phyloP scores from a whole-genome alignment of 2,329 filamentous ascomycete species.

The Amauroascus verrucosus region DNA sequence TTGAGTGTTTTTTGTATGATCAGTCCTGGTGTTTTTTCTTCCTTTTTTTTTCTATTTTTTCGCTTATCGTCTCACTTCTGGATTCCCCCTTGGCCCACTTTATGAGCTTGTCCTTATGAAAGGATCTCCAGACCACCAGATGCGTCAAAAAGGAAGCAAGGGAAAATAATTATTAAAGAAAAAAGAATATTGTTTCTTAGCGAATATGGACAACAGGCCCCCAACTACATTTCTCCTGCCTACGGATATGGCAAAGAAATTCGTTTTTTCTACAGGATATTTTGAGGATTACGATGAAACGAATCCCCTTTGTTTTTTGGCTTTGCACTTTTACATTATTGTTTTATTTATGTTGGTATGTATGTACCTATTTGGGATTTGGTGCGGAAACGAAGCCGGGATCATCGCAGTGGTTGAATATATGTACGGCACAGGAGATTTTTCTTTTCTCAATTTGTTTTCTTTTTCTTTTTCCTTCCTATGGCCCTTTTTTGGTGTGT shows the following conservation, averaged over 20 bases:
- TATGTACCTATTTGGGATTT: not conserved
- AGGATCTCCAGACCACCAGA: not conserved
- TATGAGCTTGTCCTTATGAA: not conserved
- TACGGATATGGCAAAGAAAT: not conserved
- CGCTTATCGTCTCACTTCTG: not conserved
- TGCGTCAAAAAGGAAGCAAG: not conserved
- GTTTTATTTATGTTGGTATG: not conserved
- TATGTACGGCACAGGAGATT: not conserved
- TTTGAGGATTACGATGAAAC: slow-evolving; percentile 1
- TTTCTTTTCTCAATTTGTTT: not conserved
- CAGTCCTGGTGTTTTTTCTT: not conserved
- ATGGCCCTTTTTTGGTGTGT: not conserved
- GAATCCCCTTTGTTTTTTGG: slow-evolving; percentile 1
- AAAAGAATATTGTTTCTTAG: not conserved
- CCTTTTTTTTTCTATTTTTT: not conserved
- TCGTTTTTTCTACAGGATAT: not conserved
- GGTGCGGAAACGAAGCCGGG: not conserved
- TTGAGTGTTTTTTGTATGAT: slow-evolving; percentile 8
- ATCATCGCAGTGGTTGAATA: not conserved
- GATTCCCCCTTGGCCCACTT: not conserved
- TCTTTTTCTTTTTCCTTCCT: not conserved
- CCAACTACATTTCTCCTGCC: not conserved
- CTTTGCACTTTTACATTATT: not conserved
- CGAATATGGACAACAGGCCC: slow-evolving; percentile 2
- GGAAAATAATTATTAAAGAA: too few species aligned